Percentiles rank a stretch among this genome's conserved stretches.
phyloP scores from a whole-genome alignment of 306 rosid genomes.

The Castanopsis chinensis region DNA sequence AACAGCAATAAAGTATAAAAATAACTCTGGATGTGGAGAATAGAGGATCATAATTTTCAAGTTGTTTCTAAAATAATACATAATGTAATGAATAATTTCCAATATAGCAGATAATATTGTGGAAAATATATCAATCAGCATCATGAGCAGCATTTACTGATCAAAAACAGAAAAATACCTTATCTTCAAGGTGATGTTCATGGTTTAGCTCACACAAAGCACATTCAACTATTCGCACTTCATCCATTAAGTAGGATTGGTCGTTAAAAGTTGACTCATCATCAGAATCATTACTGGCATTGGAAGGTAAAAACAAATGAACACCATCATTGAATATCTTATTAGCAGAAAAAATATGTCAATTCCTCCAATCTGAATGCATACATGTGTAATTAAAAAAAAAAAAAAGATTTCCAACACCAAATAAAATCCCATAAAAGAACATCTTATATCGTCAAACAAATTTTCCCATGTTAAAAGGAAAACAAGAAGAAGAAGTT shows the following conservation, averaged over 20 bases:
- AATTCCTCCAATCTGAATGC: not conserved
- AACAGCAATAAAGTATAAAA: not conserved
- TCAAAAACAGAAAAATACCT: conserved; percentile 39
- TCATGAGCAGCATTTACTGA: not conserved
- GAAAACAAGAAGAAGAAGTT: not conserved
- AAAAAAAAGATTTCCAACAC: not conserved
- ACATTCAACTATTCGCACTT: conserved; percentile 61
- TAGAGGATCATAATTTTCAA: not conserved
- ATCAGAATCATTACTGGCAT: conserved; percentile 63
- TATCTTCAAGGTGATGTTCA: conserved; percentile 61
- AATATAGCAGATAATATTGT: conserved; percentile 3
- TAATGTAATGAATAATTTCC: not conserved
- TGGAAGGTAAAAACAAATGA: conserved; percentile 29
- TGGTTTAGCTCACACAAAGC: conserved; percentile 53
- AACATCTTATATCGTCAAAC: not conserved
- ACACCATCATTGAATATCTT: conserved; percentile 3
- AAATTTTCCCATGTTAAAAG: not conserved
- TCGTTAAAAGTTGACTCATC: conserved; percentile 34
- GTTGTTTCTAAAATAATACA: not conserved
- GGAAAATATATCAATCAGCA: conserved; percentile 1
- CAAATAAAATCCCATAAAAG: not conserved
- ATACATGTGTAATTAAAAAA: not conserved
- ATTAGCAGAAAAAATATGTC: not conserved
- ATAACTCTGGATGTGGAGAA: not conserved
- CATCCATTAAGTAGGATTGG: conserved; percentile 63